These are phyloP conservation scores for Iris pallida DNA, from an alignment of 116 monocot species.

Conservation along the genomic window DNA sequence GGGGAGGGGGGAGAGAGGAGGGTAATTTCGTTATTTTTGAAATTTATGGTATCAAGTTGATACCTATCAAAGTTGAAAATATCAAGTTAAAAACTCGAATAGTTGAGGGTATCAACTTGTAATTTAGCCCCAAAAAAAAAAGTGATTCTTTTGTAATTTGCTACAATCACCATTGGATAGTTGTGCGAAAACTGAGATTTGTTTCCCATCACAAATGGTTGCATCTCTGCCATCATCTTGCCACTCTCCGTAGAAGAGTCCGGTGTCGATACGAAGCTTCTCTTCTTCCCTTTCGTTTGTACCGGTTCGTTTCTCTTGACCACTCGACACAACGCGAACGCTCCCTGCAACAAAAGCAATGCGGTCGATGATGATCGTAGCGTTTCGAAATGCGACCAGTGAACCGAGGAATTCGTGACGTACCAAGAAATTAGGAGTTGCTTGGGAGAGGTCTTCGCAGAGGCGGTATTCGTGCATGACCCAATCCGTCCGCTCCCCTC, in stretches of 20 bases:
- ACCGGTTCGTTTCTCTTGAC: constrained; percentile 51
- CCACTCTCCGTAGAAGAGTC: constrained; percentile 14
- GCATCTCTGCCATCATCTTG: not conserved
- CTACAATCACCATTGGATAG: not conserved
- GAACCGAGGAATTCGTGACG: not conserved
- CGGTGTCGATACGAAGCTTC: constrained; percentile 6
- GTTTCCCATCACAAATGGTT: not conserved
- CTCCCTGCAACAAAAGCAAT: constrained; percentile 41
- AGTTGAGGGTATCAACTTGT: too few species aligned
- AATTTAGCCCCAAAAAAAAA: too few species aligned
- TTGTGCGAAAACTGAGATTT: not conserved
- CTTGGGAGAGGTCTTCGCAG: constrained; percentile 56
- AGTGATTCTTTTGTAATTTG: too few species aligned
- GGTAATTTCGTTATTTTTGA: too few species aligned
- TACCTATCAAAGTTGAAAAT: too few species aligned
- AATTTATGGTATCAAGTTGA: too few species aligned
- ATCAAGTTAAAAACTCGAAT: too few species aligned
- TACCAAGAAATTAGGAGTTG: constrained; percentile 61
- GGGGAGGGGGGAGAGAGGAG: too few species aligned
- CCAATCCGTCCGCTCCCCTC: constrained; percentile 88
- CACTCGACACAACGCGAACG: constrained; percentile 72
- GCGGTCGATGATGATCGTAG: too few species aligned
- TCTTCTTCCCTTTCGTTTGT: constrained; percentile 30
- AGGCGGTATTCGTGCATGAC: constrained; percentile 94
- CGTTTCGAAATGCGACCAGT: not conserved